Conservation (phyloP, 2,329 filamentous ascomycete species). For the Phialemonium atrogriseum region DNA sequence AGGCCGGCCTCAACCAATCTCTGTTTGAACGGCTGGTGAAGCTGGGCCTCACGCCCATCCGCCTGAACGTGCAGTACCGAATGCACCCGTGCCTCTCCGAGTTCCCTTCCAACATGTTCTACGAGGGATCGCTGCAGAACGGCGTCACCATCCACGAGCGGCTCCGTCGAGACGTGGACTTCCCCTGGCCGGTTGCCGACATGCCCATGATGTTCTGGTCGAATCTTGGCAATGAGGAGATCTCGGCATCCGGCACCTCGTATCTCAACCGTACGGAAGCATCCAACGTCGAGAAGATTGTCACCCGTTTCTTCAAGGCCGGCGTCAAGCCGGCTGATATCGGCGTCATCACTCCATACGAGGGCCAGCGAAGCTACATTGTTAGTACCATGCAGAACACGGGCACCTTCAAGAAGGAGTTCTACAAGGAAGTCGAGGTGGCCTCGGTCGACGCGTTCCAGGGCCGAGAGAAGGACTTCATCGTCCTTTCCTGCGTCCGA, state of each 20-base stretch:
- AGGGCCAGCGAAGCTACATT: constrained; percentile 95
- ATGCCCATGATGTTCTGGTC: constrained; percentile 99
- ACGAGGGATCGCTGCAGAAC: constrained; percentile 94
- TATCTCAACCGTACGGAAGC: constrained; percentile 97
- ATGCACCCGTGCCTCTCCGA: constrained; percentile 98
- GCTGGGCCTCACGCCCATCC: constrained; percentile 81
- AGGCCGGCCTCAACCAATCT: constrained; percentile 96
- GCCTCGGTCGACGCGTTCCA: constrained; percentile 98
- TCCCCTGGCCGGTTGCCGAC: constrained; percentile 91
- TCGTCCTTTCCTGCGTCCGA: constrained; percentile 93
- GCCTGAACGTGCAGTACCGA: constrained; percentile 93
- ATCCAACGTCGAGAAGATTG: constrained; percentile 95
- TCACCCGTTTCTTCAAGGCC: constrained; percentile 97
- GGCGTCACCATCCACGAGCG: constrained; percentile 86
- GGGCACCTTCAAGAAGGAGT: constrained; percentile 95
- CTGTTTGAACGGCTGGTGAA: constrained; percentile 94
- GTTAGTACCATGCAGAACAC: constrained; percentile 99
- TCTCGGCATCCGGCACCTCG: constrained; percentile 93
- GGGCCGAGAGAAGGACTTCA: constrained; percentile 97
- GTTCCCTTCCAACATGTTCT: constrained; percentile 99
- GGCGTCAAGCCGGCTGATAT: constrained; percentile 91
- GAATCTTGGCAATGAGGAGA: constrained; percentile 94
- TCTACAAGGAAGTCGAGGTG: constrained; percentile 97
- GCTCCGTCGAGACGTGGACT: constrained; percentile 87
- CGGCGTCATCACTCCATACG: constrained; percentile 97